Evolutionary conservation across 2,329 filamentous ascomycete species (phyloP), one percentile per base, ranked within the genome.

Genomic region (Penicillium nordicum): DNA sequence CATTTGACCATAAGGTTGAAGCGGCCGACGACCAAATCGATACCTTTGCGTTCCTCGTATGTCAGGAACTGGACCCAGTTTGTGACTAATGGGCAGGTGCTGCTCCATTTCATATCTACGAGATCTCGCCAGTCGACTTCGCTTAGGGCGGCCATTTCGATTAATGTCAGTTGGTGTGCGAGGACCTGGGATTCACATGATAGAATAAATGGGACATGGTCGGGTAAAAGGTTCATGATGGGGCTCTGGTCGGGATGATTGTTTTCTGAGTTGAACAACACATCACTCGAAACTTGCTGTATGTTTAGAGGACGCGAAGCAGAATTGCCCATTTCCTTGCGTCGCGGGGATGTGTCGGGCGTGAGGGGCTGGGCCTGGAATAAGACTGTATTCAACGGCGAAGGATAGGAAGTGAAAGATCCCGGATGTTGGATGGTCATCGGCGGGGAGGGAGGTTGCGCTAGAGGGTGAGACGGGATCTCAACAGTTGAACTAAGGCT

Each of bases 1-100:
- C 85, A 88, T 73, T 87, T 87, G 57, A 86, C 84, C 60, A 87
- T 82, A 5, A 88, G 74, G 60, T 88, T 88, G 76, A 87, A 87
- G 27, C 85, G 82, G 25, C 84, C 83, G 48, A 86, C 85, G 57
- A 87, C 84, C 36, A 88, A 74, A 58, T 87, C 85, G 42, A 88
- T 83, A 30, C 85, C 85, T 46, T 77, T 79, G 21, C 78, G 80
- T 42, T 82, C 79, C 62, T 82, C 71, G 12, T 78, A 75, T 43
- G 78, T 76, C 21, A 87, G 77, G 65, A 85, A 87, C 50, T 84
- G 79, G 4, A 85, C 84, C 85, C 85, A 88, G 64, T 84, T 82
- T 16, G 77, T 72, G 18, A 81, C 77, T 23, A 75, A 72, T 7
- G 79, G 78, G 3, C 80, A 79, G 3, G 77, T 78, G 54, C 80